Percentiles rank a stretch among this genome's conserved stretches.
Conservation (phyloP, 495 filamentous ascomycete species). For the Tirmania nivea region DNA sequence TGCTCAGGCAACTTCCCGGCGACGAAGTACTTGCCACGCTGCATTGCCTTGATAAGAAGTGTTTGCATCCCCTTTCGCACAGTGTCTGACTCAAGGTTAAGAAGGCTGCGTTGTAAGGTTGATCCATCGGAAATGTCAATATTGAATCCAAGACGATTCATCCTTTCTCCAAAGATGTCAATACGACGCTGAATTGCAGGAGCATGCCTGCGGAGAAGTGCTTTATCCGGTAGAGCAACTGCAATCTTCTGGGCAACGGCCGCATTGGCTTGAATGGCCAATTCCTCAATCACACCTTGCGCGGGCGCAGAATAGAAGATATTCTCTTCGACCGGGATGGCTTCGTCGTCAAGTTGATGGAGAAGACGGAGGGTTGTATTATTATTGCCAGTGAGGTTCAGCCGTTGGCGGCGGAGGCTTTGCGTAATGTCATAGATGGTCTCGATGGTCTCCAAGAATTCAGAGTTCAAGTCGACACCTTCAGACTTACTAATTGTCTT, state of each 20-base stretch:
- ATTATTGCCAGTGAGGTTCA: constrained; percentile 51
- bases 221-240: constrained; percentile 67
- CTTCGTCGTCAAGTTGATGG: constrained; percentile 93
- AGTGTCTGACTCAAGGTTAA: constrained; percentile 67
- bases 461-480: constrained; percentile 35
- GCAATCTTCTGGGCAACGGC: constrained; percentile 72
- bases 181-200: constrained; percentile 71
- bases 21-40: constrained; percentile 85
- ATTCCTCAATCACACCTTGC: constrained; percentile 84
- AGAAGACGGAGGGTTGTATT: constrained; percentile 73
- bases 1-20: constrained; percentile 49
- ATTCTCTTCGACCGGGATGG: constrained; percentile 86
- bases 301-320: constrained; percentile 79
- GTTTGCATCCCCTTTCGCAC: constrained; percentile 97
- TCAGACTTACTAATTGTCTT: constrained; percentile 42
- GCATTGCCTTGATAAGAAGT: constrained; percentile 77
- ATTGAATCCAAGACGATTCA: constrained; percentile 72
- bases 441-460: constrained; percentile 44
- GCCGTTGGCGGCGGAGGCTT: constrained; percentile 71
- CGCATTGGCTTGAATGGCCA: constrained; percentile 73
- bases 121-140: constrained; percentile 81
- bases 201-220: constrained; percentile 68
- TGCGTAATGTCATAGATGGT: constrained; percentile 57
- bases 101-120: constrained; percentile 74
- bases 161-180: constrained; percentile 74